These are phyloP conservation scores for Chaetomiaceae sp. DNA, from an alignment of 2,329 filamentous ascomycete genomes.

Conservation along the genomic window DNA sequence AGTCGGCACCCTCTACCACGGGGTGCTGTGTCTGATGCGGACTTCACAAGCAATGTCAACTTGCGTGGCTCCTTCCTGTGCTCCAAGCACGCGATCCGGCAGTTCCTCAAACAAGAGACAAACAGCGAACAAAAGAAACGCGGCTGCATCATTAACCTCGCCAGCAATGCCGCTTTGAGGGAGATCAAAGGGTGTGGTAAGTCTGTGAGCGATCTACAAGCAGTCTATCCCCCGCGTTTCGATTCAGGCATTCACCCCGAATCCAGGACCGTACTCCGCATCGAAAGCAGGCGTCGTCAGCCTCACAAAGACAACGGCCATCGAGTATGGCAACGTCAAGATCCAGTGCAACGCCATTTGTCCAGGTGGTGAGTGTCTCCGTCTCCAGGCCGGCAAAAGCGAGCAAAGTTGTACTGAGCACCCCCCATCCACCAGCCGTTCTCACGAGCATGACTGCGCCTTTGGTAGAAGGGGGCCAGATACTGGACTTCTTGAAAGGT, in stretches of 20 bases:
- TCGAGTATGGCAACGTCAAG: neutral
- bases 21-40: neutral
- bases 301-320: neutral
- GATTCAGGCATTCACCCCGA: no score
- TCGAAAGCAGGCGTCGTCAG: neutral
- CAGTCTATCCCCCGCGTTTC: no score
- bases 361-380: neutral
- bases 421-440: no score
- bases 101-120: neutral
- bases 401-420: no score
- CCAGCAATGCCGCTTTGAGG: neutral
- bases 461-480: neutral
- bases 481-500: neutral
- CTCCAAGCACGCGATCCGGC: neutral
- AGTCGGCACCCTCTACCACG: neutral
- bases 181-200: neutral
- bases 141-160: neutral
- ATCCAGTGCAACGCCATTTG: neutral
- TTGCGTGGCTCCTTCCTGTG: neutral
- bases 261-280: neutral
- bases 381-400: no score
- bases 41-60: neutral
- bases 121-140: neutral
- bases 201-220: no score
- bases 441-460: neutral